phyloP scores from a whole-genome alignment of 2,329 filamentous ascomycete species.

The Paraphoma chrysanthemicola region DNA sequence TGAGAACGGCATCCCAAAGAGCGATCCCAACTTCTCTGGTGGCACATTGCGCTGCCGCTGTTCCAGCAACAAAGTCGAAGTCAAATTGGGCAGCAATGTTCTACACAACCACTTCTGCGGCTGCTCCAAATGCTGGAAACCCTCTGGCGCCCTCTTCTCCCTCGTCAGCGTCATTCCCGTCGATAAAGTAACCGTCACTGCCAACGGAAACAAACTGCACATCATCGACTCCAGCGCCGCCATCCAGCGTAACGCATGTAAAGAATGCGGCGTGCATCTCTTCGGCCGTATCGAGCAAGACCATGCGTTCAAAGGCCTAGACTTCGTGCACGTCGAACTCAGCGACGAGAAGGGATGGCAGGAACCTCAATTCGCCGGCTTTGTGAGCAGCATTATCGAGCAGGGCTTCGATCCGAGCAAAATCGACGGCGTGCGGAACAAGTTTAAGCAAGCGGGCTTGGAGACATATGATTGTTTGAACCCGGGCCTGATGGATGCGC shows the following conservation, averaged over 20 bases:
- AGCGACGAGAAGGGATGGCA: conserved; percentile 70
- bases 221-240: conserved; percentile 63
- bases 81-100: conserved; percentile 65
- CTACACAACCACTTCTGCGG: conserved; percentile 75
- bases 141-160: conserved; percentile 67
- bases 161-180: conserved; percentile 67
- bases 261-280: conserved; percentile 63
- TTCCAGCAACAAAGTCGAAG: conserved; percentile 61
- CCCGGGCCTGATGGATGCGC: conserved; percentile 67
- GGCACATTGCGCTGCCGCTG: conserved; percentile 70
- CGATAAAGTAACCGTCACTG: conserved; percentile 63
- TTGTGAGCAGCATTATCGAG: conserved; percentile 73
- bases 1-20: conserved; percentile 67
- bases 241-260: conserved; percentile 60
- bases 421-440: conserved; percentile 63
- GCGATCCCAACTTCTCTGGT: conserved; percentile 62
- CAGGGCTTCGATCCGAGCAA: conserved; percentile 65
- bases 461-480: conserved; percentile 69
- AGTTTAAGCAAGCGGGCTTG: conserved; percentile 63
- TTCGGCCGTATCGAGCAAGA: conserved; percentile 70
- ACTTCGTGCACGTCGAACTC: conserved; percentile 72
- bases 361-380: conserved; percentile 73
- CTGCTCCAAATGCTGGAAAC: conserved; percentile 78
- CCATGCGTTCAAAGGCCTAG: conserved; percentile 72
- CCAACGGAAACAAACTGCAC: conserved; percentile 64